Evolutionary conservation across 129 eudicot genomes (phyloP), one percentile per base, ranked within the genome.

Genomic region (Arctium lappa): DNA sequence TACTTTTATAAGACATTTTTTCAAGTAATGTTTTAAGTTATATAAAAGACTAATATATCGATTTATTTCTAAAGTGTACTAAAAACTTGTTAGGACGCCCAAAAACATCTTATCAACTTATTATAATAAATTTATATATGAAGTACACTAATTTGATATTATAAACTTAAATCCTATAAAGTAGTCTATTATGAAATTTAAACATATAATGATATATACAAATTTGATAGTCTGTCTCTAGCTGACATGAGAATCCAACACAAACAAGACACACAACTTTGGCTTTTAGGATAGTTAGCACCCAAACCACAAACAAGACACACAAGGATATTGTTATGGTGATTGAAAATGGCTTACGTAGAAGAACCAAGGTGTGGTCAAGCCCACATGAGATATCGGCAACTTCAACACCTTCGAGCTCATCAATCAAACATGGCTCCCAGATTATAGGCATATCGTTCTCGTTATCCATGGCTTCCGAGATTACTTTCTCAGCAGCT

Each of bases 401-500:
- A 80, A 95, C 94, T 81, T 89, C 85, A 53, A 82, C 76, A 40
- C 86, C 89, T 18, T 78, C 56, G 13, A 93, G 79, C 79, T 95
- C 99, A 69, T 91, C 82, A 44, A 95, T 84, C 46, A 90, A 81
- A 78, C 89, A 84, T 2, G 99, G 99, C 65, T 93, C 98, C 99
- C 99, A 93, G 1, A 93, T 44, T 4, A 95, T 86, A 11, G 99
- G 97, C 99, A 91, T 91, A 78, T 95, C 90, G 11, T 90, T 90
- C 86, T 95, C 97, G 89, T 95, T 93, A 86, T 91, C 91, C 81
- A 91, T 95, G 39, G 90, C 92, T 90, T 95, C 95, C 80, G 71
- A 46, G 12, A 90, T 95, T 68, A 86, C 36, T 60, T 91, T 91
- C 87, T 87, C 97, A 34, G 97, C 93, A 76, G 84, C 87, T 73